These are phyloP conservation scores for Adenanthera pavonina DNA, from an alignment of 306 rosid genomes.

Conservation along the genomic window DNA sequence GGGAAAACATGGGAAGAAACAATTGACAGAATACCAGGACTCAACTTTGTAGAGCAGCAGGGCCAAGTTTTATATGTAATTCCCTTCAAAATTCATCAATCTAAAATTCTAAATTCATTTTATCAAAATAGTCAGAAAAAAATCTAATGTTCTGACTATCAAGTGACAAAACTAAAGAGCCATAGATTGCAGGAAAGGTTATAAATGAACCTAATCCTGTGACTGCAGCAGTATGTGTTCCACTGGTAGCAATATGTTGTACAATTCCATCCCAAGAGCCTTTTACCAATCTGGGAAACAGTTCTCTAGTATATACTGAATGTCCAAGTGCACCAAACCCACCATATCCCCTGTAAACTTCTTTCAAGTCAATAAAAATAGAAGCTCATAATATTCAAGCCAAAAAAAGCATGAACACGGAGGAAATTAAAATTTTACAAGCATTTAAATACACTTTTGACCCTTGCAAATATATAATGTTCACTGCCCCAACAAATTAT, in stretches of 20 bases:
- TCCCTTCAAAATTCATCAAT: slow-evolving; percentile 2
- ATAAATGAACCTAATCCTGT: slow-evolving; percentile 66
- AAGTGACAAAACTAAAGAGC: background rate
- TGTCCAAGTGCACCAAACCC: slow-evolving; percentile 99
- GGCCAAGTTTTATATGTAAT: slow-evolving; percentile 12
- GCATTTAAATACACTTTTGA: slow-evolving; percentile 16
- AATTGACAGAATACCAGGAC: slow-evolving; percentile 4
- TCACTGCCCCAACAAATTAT: slow-evolving; percentile 17
- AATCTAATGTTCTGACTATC: slow-evolving; percentile 1
- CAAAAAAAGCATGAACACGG: slow-evolving; percentile 34
- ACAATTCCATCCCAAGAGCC: slow-evolving; percentile 82
- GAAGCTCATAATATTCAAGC: slow-evolving; percentile 38
- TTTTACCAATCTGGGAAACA: slow-evolving; percentile 81
- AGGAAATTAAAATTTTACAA: slow-evolving; percentile 6
- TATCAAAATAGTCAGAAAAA: background rate
- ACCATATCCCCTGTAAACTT: slow-evolving; percentile 98
- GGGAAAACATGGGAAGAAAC: background rate
- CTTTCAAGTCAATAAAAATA: slow-evolving; percentile 49
- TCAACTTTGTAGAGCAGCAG: background rate
- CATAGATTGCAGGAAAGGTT: background rate
- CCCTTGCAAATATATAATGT: slow-evolving; percentile 12
- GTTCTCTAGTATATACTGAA: slow-evolving; percentile 76
- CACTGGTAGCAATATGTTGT: slow-evolving; percentile 82
- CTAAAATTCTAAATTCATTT: slow-evolving; percentile 32
- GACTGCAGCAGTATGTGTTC: slow-evolving; percentile 89